Conservation (phyloP, 495 filamentous ascomycete genomes). For the Aspergillus wentii region DNA sequence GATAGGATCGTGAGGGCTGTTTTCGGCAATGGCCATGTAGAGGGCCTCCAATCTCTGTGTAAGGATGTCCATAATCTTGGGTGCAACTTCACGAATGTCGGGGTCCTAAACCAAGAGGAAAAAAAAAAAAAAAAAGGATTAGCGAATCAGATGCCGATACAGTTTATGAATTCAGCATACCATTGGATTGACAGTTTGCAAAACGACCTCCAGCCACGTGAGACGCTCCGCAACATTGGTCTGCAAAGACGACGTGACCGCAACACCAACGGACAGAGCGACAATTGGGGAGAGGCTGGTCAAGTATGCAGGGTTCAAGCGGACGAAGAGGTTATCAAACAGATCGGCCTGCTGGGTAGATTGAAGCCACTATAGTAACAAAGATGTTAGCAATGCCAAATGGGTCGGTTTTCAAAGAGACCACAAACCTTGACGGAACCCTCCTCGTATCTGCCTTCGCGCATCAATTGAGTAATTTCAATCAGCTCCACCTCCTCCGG, state of each 20-base stretch:
- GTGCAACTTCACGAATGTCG: constrained; percentile 63
- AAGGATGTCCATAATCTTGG: constrained; percentile 64
- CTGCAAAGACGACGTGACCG: constrained; percentile 67
- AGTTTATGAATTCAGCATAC: constrained; percentile 41
- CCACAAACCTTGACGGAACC: constrained; percentile 58
- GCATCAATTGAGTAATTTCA: constrained; percentile 60
- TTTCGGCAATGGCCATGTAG: constrained; percentile 62
- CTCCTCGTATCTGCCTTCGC: constrained; percentile 62
- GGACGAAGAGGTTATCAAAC: constrained; percentile 76
- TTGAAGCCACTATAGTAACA: constrained; percentile 74
- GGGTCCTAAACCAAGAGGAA: constrained; percentile 49
- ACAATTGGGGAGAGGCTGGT: constrained; percentile 65
- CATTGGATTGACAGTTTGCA: constrained; percentile 47
- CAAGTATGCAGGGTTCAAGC: constrained; percentile 67
- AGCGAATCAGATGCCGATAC: no score
- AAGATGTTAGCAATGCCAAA: constrained; percentile 8
- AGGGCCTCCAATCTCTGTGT: constrained; percentile 65
- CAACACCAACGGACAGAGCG: constrained; percentile 75
- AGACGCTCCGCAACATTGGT: constrained; percentile 64
- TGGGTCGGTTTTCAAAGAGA: background rate
- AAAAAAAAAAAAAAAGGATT: background rate
- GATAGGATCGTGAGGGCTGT: constrained; percentile 54
- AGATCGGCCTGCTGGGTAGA: constrained; percentile 66
- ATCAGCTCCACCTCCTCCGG: constrained; percentile 63
- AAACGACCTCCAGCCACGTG: constrained; percentile 69